Evolutionary conservation across 768 basidiomycete species (phyloP), one percentile per base, ranked within the genome.

Genomic region (Hortiboletus campestris): DNA sequence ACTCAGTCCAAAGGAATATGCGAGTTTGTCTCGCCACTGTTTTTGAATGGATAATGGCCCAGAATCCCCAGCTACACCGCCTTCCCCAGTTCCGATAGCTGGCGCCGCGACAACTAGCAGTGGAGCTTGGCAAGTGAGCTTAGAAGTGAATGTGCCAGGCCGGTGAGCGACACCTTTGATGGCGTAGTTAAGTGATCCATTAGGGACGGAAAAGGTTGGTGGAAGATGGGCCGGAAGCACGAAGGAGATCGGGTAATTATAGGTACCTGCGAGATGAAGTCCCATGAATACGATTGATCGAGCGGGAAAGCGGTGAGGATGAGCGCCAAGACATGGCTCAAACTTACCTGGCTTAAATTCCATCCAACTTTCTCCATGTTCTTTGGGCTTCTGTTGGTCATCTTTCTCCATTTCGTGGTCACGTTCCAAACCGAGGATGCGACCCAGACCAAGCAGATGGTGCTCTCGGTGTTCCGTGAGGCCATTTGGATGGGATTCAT

Each of bases 181-280:
- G 38, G 76, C 74, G 82, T 97, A 99, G 1, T 68, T 65, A 5
- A 97, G 88, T 2, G 83, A 79, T 9, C 94, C 96, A 61, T 81
- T 87, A 38, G 86, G 84, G 57, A 86, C 85, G 40, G 79, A 76
- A 58, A 98, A 76, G 0, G 86, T 85, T 1, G 97, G 92, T 5
- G 96, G 95, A 13, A 89, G 80, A 57, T 82, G 77, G 6, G 85
- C 75, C 0, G 95, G 94, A 51, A 99, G 85, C 11, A 88, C 74
- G 69, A 98, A 94, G 6, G 92, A 93, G 62, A 99, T 90, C 2
- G 97, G 96, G 71, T 93, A 98, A 16, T 91, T 94, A 68, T 98
- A 98, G 6, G 86, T 89, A 34, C 95, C 95, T 91, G 59, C 10
- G 40, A 35, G 46, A 36, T 22, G n/a, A 52, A 35, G 51, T 22